Evolutionary conservation across 768 basidiomycete species (phyloP), one percentile per base, ranked within the genome.

Genomic region (Epithele typhae): DNA sequence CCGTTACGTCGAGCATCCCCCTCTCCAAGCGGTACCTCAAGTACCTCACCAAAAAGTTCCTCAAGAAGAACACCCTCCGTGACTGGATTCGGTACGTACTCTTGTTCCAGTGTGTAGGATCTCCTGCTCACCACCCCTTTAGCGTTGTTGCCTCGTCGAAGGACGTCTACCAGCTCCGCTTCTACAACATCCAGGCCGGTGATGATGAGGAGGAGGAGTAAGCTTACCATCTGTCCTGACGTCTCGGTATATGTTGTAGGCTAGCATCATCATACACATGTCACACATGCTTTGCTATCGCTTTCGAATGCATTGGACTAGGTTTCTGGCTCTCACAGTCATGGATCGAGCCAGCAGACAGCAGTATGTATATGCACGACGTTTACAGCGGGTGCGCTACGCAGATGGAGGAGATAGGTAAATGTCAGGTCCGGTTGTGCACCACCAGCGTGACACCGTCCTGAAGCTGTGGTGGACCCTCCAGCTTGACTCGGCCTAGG

Each of bases 21-120:
- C 87, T 97, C 72, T 97, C 95, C 41, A 98, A 98, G 75, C 81
- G 91, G 47, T 97, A 96, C 71, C 83, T 97, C 66, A 97, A 98
- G 72, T 99, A 98, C 73, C 77, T 98, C 51, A 97, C 95, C 53
- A 98, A 98, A 80, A 95, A 95, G 76, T 94, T 92, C 79, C 78
- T 98, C 71, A 98, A 98, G 81, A 96, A 96, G 82, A 93, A 94
- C 74, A 72, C 77, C 37, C 78, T 96, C 59, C 85, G 93, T 56
- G 94, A 97, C 73, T 97, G 92, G 89, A 92, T 97, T 66, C 93
- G 92, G 81, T 84, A 53, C 40, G 73, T 55, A 11, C 17, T 34
- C 10, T 25, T 8, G 9, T 18, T 25, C 5, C 6, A 32, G 25
- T 44, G 36, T 47, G 45, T 42, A 25, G 55, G 45, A 37, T 24